Evolutionary conservation across 768 basidiomycete genomes (phyloP), one percentile per base, ranked within the genome.

Genomic region (Leccinum barrowsii): DNA sequence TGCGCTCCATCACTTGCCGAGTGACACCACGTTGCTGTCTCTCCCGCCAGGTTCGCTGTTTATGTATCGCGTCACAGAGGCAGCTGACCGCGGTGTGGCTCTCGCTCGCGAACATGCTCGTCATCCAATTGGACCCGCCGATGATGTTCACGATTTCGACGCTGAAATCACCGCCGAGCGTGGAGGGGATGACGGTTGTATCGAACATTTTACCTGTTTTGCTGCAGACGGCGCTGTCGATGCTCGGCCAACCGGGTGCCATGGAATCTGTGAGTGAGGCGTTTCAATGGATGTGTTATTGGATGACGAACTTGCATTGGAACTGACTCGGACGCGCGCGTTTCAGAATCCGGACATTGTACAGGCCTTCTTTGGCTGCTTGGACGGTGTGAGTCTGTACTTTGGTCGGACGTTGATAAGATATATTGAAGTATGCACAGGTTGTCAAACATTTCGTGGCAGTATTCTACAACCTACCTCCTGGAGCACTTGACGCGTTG

Each of bases 331-430:
- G 37, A 37, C 15, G 35, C 5, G 35, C 37, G 11, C 26, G 24
- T 50, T 21, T 5, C 54, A 96, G 92, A 92, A 96, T 67, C 94
- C 94, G 0, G 94, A 96, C 69, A 83, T 96, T 24, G 91, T 93
- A 13, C 92, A 94, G 68, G 86, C 85, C 24, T 95, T 94, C 72
- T 96, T 95, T 73, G 80, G 80, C 8, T 94, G 86, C 67, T 81
- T 90, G 78, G 90, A 92, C 49, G 80, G 83, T 91, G 60, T 91
- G 60, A 50, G 82, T 77, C 17, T 24, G 28, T 34, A 24, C 6
- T 21, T 28, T 49, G 56, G 46, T 46, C 49, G 48, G 46, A 47
- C 32, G 48, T 35, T 21, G 26, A 26, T 7, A 26, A 40, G 40
- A 40, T 51, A 19, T 34, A 30, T 55, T 55, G n/a, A 60, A 21